Base-by-base conservation (phyloP, 306 rosid species). In the Prinsepia uniflora region DNA sequence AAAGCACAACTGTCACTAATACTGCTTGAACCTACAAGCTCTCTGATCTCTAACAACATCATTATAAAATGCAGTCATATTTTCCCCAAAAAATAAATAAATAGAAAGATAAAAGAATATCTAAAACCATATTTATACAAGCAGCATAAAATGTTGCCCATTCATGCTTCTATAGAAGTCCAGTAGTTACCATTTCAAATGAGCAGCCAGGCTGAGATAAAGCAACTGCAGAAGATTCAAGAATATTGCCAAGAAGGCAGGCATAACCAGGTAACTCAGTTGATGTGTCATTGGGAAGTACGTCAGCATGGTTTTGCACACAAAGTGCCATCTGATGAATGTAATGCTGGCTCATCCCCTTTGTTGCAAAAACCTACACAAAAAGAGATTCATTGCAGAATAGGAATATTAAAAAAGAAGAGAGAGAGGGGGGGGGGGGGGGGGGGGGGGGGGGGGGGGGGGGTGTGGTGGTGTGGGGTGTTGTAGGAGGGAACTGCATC, bases 241-340 rank as follows among this genome's bases (percentile, higher is more conserved):
- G 75, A 68, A 91, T 80, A 84, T 94, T 94, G 73, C 97, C 99
- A 80, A 94, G 90, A 75, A 94, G 92, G 81, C 99, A 94, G 66
- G 95, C 99, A 83, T 89, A 86, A 75, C 92, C 84, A 76, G 99
- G 97, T 74, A 84, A 81, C 69, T 89, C 95, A 50, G 79, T 75
- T 20, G 97, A 83, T 71, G 88, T 78, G 82, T 89, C 85, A 75
- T 79, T 86, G 11, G 99, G 96, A 45, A 94, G 96, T 66, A 79
- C 74, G 76, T 72, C 76, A 77, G 80, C 86, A 73, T 84, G 82
- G 73, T 82, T 84, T 73, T 88, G 85, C 85, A 89, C 84, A 76
- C 71, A 91, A 7, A 77, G 68, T 71, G 95, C 86, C 91, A 94
- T 87, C 80, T 86, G 95, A 84, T 81, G 96, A 76, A 91, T 71